A percentile compares a stretch with the other conserved stretches of the same genome.
phyloP scores from a whole-genome alignment of 208 protist genomes.

The Trypanosoma brucei region DNA sequence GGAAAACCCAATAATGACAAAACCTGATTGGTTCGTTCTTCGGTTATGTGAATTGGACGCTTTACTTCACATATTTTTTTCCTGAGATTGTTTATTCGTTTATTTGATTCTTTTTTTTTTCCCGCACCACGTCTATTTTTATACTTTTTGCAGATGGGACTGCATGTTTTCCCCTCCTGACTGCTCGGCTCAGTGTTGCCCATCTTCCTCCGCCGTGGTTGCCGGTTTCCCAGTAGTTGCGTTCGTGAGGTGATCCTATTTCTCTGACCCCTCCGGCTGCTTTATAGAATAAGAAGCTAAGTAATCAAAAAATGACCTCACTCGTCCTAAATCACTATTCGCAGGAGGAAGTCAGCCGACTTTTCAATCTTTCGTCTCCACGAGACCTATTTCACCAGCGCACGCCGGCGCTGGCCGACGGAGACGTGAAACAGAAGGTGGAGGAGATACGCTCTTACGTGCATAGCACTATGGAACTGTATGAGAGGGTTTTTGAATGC shows the following conservation, averaged over 20 bases:
- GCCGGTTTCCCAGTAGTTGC: too few relatives aligned
- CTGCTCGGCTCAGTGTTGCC: not conserved
- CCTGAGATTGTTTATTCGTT: conserved; percentile 29
- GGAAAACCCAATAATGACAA: conserved; percentile 5
- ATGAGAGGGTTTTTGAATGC: conserved; percentile 84
- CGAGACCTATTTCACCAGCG: conserved; percentile 65
- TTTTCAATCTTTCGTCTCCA: conserved; percentile 35
- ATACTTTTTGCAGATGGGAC: conserved; percentile 11
- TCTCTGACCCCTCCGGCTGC: not conserved
- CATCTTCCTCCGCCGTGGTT: too few relatives aligned
- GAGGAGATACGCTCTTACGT: conserved; percentile 88
- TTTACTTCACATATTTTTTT: conserved; percentile 62
- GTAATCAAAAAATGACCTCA: conserved; percentile 25
- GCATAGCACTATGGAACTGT: conserved; percentile 81
- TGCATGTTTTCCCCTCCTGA: not conserved
- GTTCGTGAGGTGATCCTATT: too few relatives aligned
- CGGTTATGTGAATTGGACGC: conserved; percentile 59
- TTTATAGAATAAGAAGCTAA: conserved; percentile 14
- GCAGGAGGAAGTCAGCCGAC: conserved; percentile 36
- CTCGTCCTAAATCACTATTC: conserved; percentile 45
- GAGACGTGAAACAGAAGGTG: conserved; percentile 54
- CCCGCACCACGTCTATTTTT: conserved; percentile 9
- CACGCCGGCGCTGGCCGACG: conserved; percentile 38
- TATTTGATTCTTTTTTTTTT: conserved; percentile 10
- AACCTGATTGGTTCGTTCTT: conserved; percentile 23